These are phyloP conservation scores for Mortierella sp. DNA, from an alignment of 371 early-diverging fungal species.

Conservation along the genomic window DNA sequence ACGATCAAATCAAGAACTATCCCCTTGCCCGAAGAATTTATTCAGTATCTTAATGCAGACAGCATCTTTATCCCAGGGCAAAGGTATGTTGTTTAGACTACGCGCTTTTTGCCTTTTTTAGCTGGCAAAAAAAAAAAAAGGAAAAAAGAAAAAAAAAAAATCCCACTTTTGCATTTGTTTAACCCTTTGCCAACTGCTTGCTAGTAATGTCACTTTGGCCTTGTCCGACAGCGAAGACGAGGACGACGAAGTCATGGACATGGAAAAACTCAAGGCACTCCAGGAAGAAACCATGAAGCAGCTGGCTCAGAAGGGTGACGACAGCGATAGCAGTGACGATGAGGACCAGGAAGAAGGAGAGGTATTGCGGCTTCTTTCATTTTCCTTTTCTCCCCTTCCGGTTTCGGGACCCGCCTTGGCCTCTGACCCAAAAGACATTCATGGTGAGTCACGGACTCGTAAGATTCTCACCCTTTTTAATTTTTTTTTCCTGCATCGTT, in stretches of 20 bases:
- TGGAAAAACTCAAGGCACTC: slow-evolving; percentile 28
- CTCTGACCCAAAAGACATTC: neutral
- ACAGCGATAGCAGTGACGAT: slow-evolving; percentile 55
- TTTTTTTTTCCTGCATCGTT: neutral
- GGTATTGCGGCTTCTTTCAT: neutral
- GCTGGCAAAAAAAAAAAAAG: too few species aligned
- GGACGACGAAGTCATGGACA: slow-evolving; percentile 41
- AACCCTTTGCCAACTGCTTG: slow-evolving; percentile 2
- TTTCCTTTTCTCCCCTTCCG: too few species aligned
- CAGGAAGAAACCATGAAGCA: slow-evolving; percentile 17
- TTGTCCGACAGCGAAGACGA: slow-evolving; percentile 61
- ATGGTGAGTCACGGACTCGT: slow-evolving; percentile 1
- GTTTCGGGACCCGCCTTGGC: too few species aligned
- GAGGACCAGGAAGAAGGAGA: slow-evolving; percentile 55
- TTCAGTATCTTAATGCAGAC: slow-evolving; percentile 86
- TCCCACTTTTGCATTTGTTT: neutral
- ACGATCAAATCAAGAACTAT: slow-evolving; percentile 79
- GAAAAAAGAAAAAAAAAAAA: too few species aligned
- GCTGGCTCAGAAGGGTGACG: slow-evolving; percentile 9
- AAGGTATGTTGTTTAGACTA: slow-evolving; percentile 22
- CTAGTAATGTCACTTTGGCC: slow-evolving; percentile 57
- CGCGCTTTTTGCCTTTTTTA: neutral
- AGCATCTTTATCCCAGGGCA: slow-evolving; percentile 83
- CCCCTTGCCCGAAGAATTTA: slow-evolving; percentile 77
- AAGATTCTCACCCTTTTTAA: neutral